Conservation (phyloP, 73 alveolate species). For the Uronychia setigera region DNA sequence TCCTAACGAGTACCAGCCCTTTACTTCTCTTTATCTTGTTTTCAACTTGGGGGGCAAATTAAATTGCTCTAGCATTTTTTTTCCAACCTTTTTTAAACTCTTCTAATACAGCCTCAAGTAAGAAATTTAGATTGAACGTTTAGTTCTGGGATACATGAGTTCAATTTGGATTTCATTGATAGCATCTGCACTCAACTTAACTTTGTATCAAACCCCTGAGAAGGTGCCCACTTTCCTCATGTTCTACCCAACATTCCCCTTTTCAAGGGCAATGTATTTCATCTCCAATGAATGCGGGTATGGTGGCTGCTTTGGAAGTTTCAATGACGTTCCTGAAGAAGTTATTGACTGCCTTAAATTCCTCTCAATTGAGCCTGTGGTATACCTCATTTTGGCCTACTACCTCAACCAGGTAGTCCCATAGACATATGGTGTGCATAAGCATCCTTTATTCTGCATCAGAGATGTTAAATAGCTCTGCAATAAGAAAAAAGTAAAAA, state of each 20-base stretch:
- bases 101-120: constrained; percentile 87
- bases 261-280: constrained; percentile 86
- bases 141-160: constrained; percentile 90
- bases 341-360: constrained; percentile 70
- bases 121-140: neutral
- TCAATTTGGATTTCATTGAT: constrained; percentile 84
- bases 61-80: constrained; percentile 94
- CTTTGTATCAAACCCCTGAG: constrained; percentile 89
- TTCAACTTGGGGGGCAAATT: constrained; percentile 91
- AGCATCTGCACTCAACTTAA: constrained; percentile 79
- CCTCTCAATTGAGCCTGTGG: constrained; percentile 67
- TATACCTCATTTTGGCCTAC: constrained; percentile 79
- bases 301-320: constrained; percentile 73
- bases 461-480: constrained; percentile 1
- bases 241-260: constrained; percentile 73
- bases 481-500: neutral
- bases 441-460: constrained; percentile 70
- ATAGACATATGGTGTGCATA: constrained; percentile 91
- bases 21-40: constrained; percentile 42
- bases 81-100: constrained; percentile 88
- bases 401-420: constrained; percentile 94
- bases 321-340: constrained; percentile 76
- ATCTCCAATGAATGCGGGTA: constrained; percentile 89
- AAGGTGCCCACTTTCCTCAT: constrained; percentile 76
- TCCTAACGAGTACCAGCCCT: constrained; percentile 83